These are phyloP conservation scores for Linanthus parryae DNA, from an alignment of 148 eudicot species.

Conservation along the genomic window DNA sequence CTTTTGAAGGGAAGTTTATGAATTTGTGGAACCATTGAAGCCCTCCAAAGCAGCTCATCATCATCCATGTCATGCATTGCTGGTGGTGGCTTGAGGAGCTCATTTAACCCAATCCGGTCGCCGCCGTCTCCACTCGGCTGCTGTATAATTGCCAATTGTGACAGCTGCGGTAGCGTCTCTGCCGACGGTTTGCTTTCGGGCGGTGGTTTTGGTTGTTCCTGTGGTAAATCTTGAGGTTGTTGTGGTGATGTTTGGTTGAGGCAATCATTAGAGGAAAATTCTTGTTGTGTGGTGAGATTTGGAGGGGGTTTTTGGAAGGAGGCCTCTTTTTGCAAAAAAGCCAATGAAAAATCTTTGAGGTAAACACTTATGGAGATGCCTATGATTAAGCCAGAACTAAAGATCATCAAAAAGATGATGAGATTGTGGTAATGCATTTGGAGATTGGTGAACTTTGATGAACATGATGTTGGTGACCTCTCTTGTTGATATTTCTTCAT, in stretches of 20 bases:
- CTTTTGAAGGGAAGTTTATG: constrained; percentile 4
- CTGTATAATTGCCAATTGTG: too few species aligned
- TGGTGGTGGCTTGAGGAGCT: constrained; percentile 4
- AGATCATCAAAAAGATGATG: constrained; percentile 36
- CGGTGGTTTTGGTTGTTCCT: background rate
- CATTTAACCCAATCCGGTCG: constrained; percentile 6
- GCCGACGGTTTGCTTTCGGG: background rate
- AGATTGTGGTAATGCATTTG: too few species aligned
- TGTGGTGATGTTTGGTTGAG: constrained; percentile 4
- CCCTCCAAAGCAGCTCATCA: constrained; percentile 39
- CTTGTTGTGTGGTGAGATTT: background rate
- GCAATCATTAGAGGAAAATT: background rate
- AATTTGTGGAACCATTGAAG: constrained; percentile 29
- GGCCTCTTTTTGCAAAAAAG: background rate
- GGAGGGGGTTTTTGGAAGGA: constrained; percentile 1
- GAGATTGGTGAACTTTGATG: too few species aligned
- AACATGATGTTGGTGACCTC: too few species aligned
- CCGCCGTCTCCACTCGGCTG: background rate
- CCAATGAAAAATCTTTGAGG: constrained; percentile 11
- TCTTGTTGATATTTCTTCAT: too few species aligned
- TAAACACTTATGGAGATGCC: constrained; percentile 37
- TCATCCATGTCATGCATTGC: constrained; percentile 37
- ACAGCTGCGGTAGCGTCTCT: background rate
- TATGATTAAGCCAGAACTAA: constrained; percentile 43
- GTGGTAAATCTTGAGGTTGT: background rate